Conservation (phyloP, 805 yeast species). For the Yamadazyma olivae region DNA sequence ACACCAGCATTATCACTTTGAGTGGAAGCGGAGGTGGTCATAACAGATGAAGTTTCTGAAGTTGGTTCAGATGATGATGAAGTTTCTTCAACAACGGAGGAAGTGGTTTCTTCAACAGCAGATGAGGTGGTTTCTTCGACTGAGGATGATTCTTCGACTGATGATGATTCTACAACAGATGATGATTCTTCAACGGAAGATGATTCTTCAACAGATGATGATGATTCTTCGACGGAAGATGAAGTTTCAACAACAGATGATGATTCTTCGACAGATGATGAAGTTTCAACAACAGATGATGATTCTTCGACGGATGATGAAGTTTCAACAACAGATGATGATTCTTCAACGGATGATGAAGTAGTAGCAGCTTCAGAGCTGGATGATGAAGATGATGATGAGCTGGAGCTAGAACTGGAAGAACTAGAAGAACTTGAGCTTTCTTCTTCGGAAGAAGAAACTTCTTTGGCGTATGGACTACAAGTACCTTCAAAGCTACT, state of each 20-base stretch:
- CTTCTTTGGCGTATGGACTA: conserved; percentile 35
- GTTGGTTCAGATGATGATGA: conserved; percentile 15
- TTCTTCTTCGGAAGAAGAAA: conserved; percentile 25
- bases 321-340: conserved; percentile 16
- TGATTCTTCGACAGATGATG: conserved; percentile 5
- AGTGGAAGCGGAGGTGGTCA: conserved; percentile 20
- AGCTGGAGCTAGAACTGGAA: conserved; percentile 25
- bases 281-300: conserved; percentile 12
- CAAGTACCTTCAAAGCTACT: conserved; percentile 56
- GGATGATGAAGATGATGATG: conserved; percentile 27
- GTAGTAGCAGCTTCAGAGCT: conserved; percentile 19
- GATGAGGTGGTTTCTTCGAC: conserved; percentile 6
- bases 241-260: conserved; percentile 13
- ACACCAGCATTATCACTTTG: conserved; percentile 25
- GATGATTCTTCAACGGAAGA: conserved; percentile 2
- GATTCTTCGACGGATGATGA: conserved; percentile 6
- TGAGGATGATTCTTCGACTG: conserved; percentile 3
- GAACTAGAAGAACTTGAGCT: conserved; percentile 19
- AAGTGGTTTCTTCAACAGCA: conserved; percentile 12
- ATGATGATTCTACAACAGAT: conserved; percentile 4
- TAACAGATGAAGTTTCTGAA: conserved; percentile 3
- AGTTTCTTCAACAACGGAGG: conserved; percentile 13
- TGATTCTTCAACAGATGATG: conserved; percentile 5
- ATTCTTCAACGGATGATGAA: conserved; percentile 14
- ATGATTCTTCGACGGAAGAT: conserved; percentile 7